Percentiles rank a stretch among this genome's conserved stretches.
phyloP scores from a whole-genome alignment of 2,329 filamentous ascomycete species.

The Elsinoe australis region DNA sequence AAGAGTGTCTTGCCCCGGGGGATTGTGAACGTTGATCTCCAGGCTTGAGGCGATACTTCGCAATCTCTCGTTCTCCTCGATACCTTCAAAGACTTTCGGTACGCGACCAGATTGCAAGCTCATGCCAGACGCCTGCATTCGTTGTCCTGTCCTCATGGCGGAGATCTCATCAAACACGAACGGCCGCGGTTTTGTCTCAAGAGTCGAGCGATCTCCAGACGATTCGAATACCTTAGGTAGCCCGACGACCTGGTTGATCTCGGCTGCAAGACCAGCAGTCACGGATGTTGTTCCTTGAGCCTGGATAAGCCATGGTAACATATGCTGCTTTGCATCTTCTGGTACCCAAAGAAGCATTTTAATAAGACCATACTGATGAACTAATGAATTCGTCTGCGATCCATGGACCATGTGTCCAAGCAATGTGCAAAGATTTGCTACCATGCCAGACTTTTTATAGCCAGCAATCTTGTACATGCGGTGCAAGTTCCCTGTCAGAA shows the following conservation, averaged over 20 bases:
- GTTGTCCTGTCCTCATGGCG: neutral
- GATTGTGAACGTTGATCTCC: neutral
- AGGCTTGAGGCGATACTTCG: conserved; percentile 8
- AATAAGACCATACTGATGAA: conserved; percentile 71
- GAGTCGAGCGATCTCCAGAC: neutral
- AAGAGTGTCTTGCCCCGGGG: neutral
- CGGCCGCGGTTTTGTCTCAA: neutral
- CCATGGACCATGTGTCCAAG: conserved; percentile 57
- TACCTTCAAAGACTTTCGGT: conserved; percentile 12
- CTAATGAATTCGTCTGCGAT: conserved; percentile 37
- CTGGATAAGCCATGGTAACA: conserved; percentile 55
- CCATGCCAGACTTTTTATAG: neutral
- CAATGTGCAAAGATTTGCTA: conserved; percentile 31
- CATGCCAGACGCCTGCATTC: conserved; percentile 17
- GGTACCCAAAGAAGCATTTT: conserved; percentile 69
- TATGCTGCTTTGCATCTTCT: conserved; percentile 48
- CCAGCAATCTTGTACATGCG: conserved; percentile 20
- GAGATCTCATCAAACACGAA: conserved; percentile 2
- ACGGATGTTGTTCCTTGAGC: conserved; percentile 51
- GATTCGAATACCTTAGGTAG: conserved; percentile 1
- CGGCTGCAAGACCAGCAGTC: conserved; percentile 53
- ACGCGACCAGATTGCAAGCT: conserved; percentile 8
- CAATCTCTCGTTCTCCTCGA: neutral
- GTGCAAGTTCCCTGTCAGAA: conserved; percentile 44
- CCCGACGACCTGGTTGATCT: conserved; percentile 40